A percentile compares a stretch with the other conserved stretches of the same genome.
phyloP scores from a whole-genome alignment of 441 rosid genomes.

The Gossypium trilobum region DNA sequence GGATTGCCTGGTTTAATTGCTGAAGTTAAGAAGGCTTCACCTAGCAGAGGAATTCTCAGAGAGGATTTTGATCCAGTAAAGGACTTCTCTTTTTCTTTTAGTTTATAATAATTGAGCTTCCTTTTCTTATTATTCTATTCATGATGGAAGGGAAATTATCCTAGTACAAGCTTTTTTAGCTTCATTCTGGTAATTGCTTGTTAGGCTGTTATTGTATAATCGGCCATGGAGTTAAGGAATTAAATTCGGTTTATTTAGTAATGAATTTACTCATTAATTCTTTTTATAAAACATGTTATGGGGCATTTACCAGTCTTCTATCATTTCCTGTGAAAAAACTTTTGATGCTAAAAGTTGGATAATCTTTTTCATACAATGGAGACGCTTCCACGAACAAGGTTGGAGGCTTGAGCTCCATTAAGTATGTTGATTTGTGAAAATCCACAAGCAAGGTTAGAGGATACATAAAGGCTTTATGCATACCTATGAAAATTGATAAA shows the following conservation, averaged over 20 bases:
- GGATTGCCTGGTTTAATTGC: constrained; percentile 85
- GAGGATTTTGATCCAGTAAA: constrained; percentile 79
- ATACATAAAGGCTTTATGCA: neutral
- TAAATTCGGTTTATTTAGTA: neutral
- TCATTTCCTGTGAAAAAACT: neutral
- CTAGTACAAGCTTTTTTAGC: neutral
- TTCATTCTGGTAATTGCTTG: neutral
- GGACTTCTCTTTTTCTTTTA: neutral
- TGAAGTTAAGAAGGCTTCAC: constrained; percentile 98
- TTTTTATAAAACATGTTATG: neutral
- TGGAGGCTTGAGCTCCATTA: neutral
- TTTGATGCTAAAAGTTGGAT: neutral
- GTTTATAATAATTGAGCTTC: neutral
- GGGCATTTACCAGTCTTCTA: neutral
- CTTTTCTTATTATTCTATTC: neutral
- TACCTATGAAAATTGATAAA: neutral
- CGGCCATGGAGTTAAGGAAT: neutral
- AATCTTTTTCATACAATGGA: neutral
- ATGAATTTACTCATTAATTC: neutral
- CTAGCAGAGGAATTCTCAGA: constrained; percentile 82
- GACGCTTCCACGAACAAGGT: neutral
- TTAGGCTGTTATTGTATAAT: neutral
- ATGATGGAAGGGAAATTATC: neutral
- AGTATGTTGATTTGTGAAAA: neutral
- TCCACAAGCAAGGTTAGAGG: neutral